Evolutionary conservation across 116 monocot species (phyloP).

Genomic region (Thalassia testudinum): DNA sequence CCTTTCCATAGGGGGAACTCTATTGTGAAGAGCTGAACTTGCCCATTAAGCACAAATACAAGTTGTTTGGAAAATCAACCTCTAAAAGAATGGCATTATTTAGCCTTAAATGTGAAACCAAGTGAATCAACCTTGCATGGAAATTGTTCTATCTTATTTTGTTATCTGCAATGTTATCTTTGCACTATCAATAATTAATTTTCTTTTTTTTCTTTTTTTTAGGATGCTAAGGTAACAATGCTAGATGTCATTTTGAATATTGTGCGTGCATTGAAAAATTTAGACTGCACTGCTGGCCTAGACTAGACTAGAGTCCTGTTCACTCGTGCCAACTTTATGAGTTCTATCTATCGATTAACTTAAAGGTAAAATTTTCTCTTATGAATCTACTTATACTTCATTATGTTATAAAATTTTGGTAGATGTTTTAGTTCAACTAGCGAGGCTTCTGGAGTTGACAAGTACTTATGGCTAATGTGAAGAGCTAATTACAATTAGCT

Average conservation of each 20-base stretch:
- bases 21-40: no score
- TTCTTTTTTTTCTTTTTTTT: constrained; percentile 2
- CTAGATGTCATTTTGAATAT: constrained; percentile 89
- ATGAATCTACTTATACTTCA: neutral
- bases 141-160: no score
- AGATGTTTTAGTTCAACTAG: constrained; percentile 94
- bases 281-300: constrained; percentile 66
- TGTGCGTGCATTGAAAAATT: constrained; percentile 87
- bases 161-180: no score
- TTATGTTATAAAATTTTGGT: constrained; percentile 3
- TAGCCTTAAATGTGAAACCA: no score
- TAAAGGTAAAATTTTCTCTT: neutral
- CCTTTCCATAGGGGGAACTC: no score
- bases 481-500: constrained; percentile 85
- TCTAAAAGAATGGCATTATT: no score
- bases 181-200: neutral
- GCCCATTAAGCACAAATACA: no score
- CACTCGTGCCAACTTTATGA: no score
- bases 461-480: constrained; percentile 94
- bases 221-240: constrained; percentile 98
- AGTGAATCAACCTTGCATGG: no score
- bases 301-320: constrained; percentile 51
- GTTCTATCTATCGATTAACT: neutral
- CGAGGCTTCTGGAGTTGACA: constrained; percentile 82
- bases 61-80: no score